Conservation (phyloP, 1,139 yeast genomes). For the Debaryomycetaceae sp. region DNA sequence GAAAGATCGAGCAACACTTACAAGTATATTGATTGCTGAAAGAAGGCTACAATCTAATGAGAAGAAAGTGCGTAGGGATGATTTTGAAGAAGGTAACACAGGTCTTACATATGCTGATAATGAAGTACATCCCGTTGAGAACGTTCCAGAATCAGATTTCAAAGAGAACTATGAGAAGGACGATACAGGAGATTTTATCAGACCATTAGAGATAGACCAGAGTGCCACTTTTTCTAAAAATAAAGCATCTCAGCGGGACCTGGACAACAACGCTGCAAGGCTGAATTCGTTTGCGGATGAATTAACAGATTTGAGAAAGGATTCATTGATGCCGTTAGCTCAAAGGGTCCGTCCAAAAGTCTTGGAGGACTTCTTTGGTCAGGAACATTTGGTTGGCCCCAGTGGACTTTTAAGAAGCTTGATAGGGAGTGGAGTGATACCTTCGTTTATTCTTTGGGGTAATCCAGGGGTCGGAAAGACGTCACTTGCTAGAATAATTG, state of each 20-base stretch:
- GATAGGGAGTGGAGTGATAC: constrained; percentile 58
- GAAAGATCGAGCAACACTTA: constrained; percentile 26
- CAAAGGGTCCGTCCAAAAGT: constrained; percentile 77
- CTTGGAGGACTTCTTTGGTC: constrained; percentile 81
- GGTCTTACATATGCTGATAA: background rate
- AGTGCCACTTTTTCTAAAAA: background rate
- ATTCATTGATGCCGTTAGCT: constrained; percentile 68
- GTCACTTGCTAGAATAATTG: constrained; percentile 62
- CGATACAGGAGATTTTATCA: background rate
- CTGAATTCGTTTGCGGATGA: background rate
- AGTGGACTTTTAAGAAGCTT: constrained; percentile 71
- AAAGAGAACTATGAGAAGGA: background rate
- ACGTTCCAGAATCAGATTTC: constrained; percentile 2
- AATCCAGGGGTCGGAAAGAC: constrained; percentile 97
- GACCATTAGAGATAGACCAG: background rate
- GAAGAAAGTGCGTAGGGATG: constrained; percentile 1
- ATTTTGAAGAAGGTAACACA: background rate
- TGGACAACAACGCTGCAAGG: background rate
- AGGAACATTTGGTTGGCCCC: constrained; percentile 72
- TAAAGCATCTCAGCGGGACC: constrained; percentile 8
- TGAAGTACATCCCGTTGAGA: background rate
- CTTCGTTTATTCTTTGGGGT: constrained; percentile 93
- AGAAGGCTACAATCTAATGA: constrained; percentile 13
- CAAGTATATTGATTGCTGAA: constrained; percentile 32
- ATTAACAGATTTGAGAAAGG: constrained; percentile 29